These are phyloP conservation scores for Alternaria triticimaculans DNA, from an alignment of 2,329 filamentous ascomycete species.

Conservation along the genomic window DNA sequence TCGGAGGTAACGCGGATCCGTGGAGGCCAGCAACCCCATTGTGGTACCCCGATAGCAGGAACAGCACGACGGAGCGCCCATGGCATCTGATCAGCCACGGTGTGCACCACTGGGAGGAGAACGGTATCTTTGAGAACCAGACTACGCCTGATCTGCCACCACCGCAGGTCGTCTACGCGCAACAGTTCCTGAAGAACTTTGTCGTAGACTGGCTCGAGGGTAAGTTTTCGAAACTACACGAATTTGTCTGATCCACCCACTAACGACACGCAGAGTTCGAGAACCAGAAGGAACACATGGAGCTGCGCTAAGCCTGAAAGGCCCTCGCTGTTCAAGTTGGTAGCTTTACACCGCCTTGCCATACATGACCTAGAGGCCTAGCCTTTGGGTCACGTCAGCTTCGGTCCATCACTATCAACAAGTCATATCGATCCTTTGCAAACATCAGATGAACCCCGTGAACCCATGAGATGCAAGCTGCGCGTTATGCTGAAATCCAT, in stretches of 20 bases:
- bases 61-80: slow-evolving; percentile 69
- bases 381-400: background rate
- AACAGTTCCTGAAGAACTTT: slow-evolving; percentile 65
- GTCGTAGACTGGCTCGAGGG: slow-evolving; percentile 71
- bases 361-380: background rate
- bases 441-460: too few species aligned
- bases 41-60: slow-evolving; percentile 64
- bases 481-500: background rate
- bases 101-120: slow-evolving; percentile 84
- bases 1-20: slow-evolving; percentile 80
- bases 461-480: background rate
- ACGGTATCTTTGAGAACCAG: slow-evolving; percentile 69
- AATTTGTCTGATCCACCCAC: background rate
- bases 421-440: background rate
- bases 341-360: background rate
- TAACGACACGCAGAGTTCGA: slow-evolving; percentile 5
- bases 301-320: background rate
- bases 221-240: slow-evolving; percentile 1
- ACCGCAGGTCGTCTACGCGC: slow-evolving; percentile 63
- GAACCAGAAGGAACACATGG: background rate
- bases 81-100: slow-evolving; percentile 75
- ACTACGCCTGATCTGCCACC: slow-evolving; percentile 66
- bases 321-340: background rate
- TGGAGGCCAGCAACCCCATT: slow-evolving; percentile 80
- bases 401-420: background rate